These are phyloP conservation scores for Plasmopara muralis DNA, from an alignment of 352 stramenopile genomes.

Conservation along the genomic window DNA sequence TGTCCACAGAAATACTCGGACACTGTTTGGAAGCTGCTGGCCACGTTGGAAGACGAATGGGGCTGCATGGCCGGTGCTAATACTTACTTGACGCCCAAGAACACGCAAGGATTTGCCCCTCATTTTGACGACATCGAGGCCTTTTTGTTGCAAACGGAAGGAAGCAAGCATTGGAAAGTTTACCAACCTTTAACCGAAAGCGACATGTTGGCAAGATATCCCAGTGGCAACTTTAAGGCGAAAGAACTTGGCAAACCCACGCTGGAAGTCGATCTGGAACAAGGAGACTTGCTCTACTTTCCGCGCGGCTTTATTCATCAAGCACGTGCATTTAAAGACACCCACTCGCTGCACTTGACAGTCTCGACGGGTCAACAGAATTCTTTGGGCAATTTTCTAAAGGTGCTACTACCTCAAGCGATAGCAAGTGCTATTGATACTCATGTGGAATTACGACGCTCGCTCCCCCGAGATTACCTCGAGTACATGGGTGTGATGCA, in stretches of 20 bases:
- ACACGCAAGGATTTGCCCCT: slow-evolving; percentile 94
- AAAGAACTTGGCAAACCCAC: slow-evolving; percentile 73
- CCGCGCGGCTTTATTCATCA: slow-evolving; percentile 88
- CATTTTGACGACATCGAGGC: slow-evolving; percentile 97
- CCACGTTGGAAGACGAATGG: slow-evolving; percentile 90
- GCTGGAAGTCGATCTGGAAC: slow-evolving; percentile 73
- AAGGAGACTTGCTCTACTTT: slow-evolving; percentile 89
- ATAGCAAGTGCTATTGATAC: slow-evolving; percentile 48
- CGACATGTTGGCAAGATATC: slow-evolving; percentile 51
- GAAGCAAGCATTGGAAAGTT: slow-evolving; percentile 91
- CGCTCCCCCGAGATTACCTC: slow-evolving; percentile 81
- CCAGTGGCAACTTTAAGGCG: slow-evolving; percentile 68
- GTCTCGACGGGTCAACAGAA: slow-evolving; percentile 88
- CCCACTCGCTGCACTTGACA: slow-evolving; percentile 82
- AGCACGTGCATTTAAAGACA: slow-evolving; percentile 48
- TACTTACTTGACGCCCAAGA: slow-evolving; percentile 90
- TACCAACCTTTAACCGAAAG: slow-evolving; percentile 60
- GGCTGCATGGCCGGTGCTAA: slow-evolving; percentile 93
- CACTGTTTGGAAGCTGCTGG: slow-evolving; percentile 85
- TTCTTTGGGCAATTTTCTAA: slow-evolving; percentile 68
- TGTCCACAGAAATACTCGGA: slow-evolving; percentile 92
- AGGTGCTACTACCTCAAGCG: slow-evolving; percentile 56
- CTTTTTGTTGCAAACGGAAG: slow-evolving; percentile 92
- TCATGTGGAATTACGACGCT: slow-evolving; percentile 55
- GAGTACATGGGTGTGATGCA: slow-evolving; percentile 87